A percentile compares a stretch with the other conserved stretches of the same genome.
These are phyloP conservation scores for Scleromitrula shiraiana DNA, from an alignment of 2,329 filamentous ascomycete species.

Conservation along the genomic window DNA sequence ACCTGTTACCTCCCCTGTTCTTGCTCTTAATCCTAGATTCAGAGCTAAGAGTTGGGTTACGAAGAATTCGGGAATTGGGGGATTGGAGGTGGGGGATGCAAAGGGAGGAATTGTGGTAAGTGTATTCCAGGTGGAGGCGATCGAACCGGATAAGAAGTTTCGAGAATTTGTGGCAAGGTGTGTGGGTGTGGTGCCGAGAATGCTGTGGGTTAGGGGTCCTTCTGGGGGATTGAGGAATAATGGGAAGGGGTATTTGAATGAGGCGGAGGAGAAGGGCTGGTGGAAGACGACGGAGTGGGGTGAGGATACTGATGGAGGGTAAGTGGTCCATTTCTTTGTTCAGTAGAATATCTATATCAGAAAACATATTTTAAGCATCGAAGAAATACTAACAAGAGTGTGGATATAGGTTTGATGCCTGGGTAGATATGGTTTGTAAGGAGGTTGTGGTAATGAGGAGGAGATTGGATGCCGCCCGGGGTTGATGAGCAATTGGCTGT, in stretches of 20 bases:
- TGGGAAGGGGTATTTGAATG: not conserved
- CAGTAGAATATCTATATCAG: no score
- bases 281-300: not conserved
- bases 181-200: not conserved
- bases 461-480: not conserved
- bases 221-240: constrained; percentile 1
- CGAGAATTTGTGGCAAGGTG: constrained; percentile 3
- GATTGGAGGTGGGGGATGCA: not conserved
- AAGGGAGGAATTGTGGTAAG: not conserved
- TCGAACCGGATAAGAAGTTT: not conserved
- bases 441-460: constrained; percentile 2
- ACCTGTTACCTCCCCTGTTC: not conserved
- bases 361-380: no score
- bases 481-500: no score
- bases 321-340: no score
- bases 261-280: not conserved
- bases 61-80: not conserved
- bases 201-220: not conserved
- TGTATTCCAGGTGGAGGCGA: not conserved
- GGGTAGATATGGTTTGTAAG: constrained; percentile 7
- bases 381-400: no score
- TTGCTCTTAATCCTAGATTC: not conserved
- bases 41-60: not conserved
- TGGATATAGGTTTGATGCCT: not conserved
- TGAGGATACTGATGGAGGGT: not conserved